Evolutionary conservation across 169 alveolate species (phyloP), one percentile per base, ranked within the genome.

Genomic region (Cryptosporidium bovis): DNA sequence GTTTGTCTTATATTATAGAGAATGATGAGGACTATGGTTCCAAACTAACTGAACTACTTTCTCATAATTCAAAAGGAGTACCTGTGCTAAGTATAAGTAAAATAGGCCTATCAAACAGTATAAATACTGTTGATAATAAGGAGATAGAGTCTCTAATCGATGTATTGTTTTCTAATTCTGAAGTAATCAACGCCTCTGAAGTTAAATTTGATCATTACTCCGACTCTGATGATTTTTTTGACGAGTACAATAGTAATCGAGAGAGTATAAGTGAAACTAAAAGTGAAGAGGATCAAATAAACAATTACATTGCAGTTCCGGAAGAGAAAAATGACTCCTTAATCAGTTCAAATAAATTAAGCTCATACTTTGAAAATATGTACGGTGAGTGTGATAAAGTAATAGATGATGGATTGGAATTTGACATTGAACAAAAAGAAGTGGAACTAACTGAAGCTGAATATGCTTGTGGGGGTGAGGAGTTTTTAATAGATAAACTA

Each of bases 1-100:
- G 58, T 16, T 60, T 77, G 15, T 77, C 87, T 0, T 36, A 58
- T 48, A 46, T 77, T 6, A 77, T 77, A 13, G 77, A 77, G 27
- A 60, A 77, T 40, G 87, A 77, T 60, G 55, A 56, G 29, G 64
- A 77, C 56, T 77, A 77, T 44, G 87, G 87, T 44, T 27, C 53
- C 20, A 77, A 77, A 44, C 55, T 77, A 62, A 56, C 87, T 18
- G 64, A 62, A 34, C 2, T 77, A 13, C 44, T 77, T 34, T 31
- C 77, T 2, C 48, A 77, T 53, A 77, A 77, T 18, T 56, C 87
- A 29, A 18, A 29, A 0, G 71, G 71, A 5, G 77, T 62, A 8
- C 87, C 87, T 29, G 50, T 60, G 50, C 16, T 77, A 8, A 62
- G 87, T 24, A 62, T 77, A 69, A 69, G 65, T 13, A 69, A 51